Percentiles rank a stretch among this genome's conserved stretches.
phyloP scores from a whole-genome alignment of 225 moss, liverwort and hornwort species.

The Rhytidiadelphus loreus region DNA sequence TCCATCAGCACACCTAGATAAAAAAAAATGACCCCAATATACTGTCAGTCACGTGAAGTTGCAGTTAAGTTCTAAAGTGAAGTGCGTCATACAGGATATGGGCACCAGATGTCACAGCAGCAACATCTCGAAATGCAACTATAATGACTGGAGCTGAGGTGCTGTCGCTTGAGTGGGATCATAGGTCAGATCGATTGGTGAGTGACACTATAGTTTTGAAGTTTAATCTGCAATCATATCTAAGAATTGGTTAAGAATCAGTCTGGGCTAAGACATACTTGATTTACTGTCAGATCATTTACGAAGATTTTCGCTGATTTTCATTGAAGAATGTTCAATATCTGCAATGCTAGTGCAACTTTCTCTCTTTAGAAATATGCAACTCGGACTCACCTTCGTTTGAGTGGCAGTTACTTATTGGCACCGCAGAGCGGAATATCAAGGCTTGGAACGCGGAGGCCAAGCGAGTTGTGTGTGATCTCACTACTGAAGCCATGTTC shows the following conservation, averaged over 20 bases:
- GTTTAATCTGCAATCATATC: neutral
- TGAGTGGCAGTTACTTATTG: conserved; percentile 62
- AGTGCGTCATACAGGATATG: conserved; percentile 56
- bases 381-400: neutral
- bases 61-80: neutral
- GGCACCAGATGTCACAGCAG: conserved; percentile 63
- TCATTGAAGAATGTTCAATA: neutral
- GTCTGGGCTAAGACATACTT: neutral
- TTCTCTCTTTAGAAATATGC: neutral
- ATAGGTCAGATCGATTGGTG: conserved; percentile 81
- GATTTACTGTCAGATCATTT: neutral
- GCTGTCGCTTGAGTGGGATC: conserved; percentile 86
- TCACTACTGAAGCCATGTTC: conserved; percentile 67
- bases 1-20: neutral
- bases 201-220: neutral
- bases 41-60: neutral
- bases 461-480: conserved; percentile 92
- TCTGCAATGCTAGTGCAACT: neutral
- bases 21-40: neutral
- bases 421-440: conserved; percentile 72
- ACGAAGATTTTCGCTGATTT: neutral
- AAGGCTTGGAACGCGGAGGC: conserved; percentile 93
- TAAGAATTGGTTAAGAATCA: neutral
- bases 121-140: conserved; percentile 80
- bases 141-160: conserved; percentile 80